Percentiles rank a stretch among this genome's conserved stretches.
Conservation (phyloP, 2,329 filamentous ascomycete species). For the Colletotrichum spaethianum region DNA sequence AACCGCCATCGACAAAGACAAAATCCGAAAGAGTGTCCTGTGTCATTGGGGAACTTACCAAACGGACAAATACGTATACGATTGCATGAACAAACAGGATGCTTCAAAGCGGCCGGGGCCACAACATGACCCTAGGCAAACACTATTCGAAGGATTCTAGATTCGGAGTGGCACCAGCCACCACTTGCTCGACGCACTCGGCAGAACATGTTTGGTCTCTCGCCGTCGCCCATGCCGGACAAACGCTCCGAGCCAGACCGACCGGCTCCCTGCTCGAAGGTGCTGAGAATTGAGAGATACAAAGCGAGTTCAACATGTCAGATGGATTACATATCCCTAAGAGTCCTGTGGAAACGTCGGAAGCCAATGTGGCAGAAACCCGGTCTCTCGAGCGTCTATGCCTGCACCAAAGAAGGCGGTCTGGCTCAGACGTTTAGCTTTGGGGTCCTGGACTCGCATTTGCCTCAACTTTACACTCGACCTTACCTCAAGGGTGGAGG, state of each 20-base stretch:
- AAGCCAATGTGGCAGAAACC: slow-evolving; percentile 32
- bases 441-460: neutral
- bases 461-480: slow-evolving; percentile 18
- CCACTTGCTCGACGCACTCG: neutral
- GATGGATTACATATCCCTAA: neutral
- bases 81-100: neutral
- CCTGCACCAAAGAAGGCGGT: slow-evolving; percentile 31
- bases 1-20: slow-evolving; percentile 27
- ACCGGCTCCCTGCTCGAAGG: neutral
- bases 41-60: neutral
- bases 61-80: neutral
- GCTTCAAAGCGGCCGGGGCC: neutral
- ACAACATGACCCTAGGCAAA: neutral
- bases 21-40: neutral
- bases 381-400: neutral
- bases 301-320: neutral
- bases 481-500: slow-evolving; percentile 27
- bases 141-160: neutral
- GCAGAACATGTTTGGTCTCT: neutral
- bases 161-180: neutral
- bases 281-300: neutral
- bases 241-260: neutral
- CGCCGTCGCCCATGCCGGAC: neutral
- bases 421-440: neutral
- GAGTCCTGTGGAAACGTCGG: slow-evolving; percentile 9